Evolutionary conservation across 371 early-diverging fungal genomes (phyloP), one percentile per base, ranked within the genome.

Genomic region (Saksenaea vasiformis): DNA sequence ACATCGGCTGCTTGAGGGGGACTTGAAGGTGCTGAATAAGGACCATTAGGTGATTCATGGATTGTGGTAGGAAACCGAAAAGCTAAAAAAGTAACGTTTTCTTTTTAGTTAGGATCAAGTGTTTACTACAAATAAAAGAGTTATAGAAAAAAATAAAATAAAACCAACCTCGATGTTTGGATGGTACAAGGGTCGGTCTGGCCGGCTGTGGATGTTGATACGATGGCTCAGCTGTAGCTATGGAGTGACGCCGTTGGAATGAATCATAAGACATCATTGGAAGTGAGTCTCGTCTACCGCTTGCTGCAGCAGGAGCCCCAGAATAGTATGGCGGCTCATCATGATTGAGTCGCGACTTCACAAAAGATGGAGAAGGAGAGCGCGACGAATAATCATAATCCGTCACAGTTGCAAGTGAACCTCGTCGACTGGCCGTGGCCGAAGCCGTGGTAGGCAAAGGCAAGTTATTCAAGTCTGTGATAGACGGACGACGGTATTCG

Each of bases 21-120:
- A 57, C 85, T 85, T 14, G 87, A 82, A 19, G 86, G 86, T 44
- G 86, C 86, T 60, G 86, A 86, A 61, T 70, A 83, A 24, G 79
- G 71, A 7, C 76, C 79, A 41, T 81, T 67, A 4, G 78, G 79
- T 44, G 76, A 53, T 66, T 78, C 79, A 60, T 75, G 75, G 57
- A 77, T 82, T 17, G 77, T 75, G 28, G 75, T 64, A 58, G 82
- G 79, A 66, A 78, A 82, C 54, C 69, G 68, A 57, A 79, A 78
- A 11, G 67, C 78, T 80, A 53, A 19, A 26, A 13, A 17, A 1
- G 14, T 44, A n/a, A 31, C 7, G 31, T 4, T 31, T 31, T 31
- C 7, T 31, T 31, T 31, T 31, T 31, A 2, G 31, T 31, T 31
- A 31, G 31, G 7, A 31, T 31, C 31, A 2, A 31, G 31, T 31